Base-by-base conservation (phyloP, 768 basidiomycete species). In the Lepiota brunneoincarnata region DNA sequence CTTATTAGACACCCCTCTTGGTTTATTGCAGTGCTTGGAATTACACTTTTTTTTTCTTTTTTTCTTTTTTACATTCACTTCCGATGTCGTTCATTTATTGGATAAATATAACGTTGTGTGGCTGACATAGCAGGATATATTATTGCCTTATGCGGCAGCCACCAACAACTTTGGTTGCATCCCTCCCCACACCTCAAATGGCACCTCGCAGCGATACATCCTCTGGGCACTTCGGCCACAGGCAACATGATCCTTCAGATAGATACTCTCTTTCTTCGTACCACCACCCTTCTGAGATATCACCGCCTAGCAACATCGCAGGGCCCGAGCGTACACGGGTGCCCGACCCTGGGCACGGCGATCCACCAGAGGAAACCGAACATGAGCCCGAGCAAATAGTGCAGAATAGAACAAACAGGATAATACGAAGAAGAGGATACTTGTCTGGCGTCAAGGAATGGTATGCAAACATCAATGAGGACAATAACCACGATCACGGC, bases 271-370 rank as follows among this genome's bases (percentile, higher is more conserved):
- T 83, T 41, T 78, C 82, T 15, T 82, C 83, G 3, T 80, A 82
- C 67, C 69, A 75, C 45, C 83, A 86, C 57, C 83, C 84, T 9
- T 77, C 84, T 58, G 81, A 84, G 42, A 84, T 88, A 38, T 70
- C 69, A 15, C 74, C 82, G 2, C 86, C 85, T 2, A 64, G 69
- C 36, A 66, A 69, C 71, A 3, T 78, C 81, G 57, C 53, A 68
- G 40, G 67, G 61, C 15, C 56, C 4, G 49, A 28, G 3, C 49
- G 38, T n/a, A 50, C 49, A 17, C 49, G 49, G 20, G 26, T 50
- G 26, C 38, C 37, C 17, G 6, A 11, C 17, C 31, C 34, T 4
- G 21, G 17, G 18, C 17, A 21, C 3, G 35, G 11, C 23, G 24
- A n/a, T 18, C 39, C 38, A 18, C 7, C 46, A n/a, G 48, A 49